Percentiles rank a stretch among this genome's conserved stretches.
phyloP scores from a whole-genome alignment of 352 stramenopile species.

The Phytopythium vexans region DNA sequence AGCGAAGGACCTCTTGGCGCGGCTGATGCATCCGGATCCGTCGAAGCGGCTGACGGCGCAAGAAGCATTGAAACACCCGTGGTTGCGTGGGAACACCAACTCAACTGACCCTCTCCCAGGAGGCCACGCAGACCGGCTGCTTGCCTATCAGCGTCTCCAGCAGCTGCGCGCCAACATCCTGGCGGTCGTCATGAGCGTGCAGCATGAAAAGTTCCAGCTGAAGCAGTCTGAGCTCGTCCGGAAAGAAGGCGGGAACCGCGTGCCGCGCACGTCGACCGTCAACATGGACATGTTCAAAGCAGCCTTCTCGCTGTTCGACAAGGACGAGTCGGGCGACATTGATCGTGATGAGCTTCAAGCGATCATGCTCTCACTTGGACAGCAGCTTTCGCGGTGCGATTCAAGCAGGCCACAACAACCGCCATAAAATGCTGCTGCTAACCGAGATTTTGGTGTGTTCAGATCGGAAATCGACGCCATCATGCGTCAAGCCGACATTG shows the following conservation, averaged over 20 bases:
- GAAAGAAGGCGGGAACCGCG: conserved; percentile 4
- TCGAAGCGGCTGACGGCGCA: conserved; percentile 47
- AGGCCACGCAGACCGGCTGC: conserved; percentile 46
- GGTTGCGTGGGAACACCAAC: conserved; percentile 44
- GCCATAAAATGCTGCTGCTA: neutral
- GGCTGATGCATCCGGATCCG: conserved; percentile 48
- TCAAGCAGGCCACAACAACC: neutral
- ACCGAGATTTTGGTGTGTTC: neutral
- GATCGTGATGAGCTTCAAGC: conserved; percentile 51
- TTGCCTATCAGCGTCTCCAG: conserved; percentile 63
- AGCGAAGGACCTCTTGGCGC: conserved; percentile 59
- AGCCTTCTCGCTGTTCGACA: conserved; percentile 72
- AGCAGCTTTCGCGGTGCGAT: conserved; percentile 43
- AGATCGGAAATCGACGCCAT: conserved; percentile 65
- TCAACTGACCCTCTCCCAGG: conserved; percentile 42
- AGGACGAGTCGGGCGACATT: conserved; percentile 70
- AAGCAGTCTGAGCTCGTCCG: conserved; percentile 8
- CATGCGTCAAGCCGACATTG: conserved; percentile 61
- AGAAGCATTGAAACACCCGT: conserved; percentile 57
- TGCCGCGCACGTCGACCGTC: conserved; percentile 43
- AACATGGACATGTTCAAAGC: conserved; percentile 86
- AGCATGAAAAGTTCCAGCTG: conserved; percentile 49
- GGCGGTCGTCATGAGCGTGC: conserved; percentile 63
- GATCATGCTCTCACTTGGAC: conserved; percentile 53
- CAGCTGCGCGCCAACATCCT: conserved; percentile 75